Evolutionary conservation across 106 monocot species (phyloP), one percentile per base, ranked within the genome.

Genomic region (Vanilla planifolia): DNA sequence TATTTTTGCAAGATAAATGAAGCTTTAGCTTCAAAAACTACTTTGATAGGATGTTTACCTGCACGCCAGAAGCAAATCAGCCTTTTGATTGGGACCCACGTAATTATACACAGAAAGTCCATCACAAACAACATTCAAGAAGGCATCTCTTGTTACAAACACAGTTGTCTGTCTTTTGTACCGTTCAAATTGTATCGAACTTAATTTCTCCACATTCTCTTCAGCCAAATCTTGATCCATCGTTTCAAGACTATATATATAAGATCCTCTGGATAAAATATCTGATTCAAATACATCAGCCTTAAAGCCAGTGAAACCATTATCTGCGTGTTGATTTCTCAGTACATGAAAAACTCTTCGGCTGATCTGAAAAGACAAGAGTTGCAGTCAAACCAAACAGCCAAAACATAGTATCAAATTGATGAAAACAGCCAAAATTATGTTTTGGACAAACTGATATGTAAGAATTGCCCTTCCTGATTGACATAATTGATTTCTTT

Each of bases 331-430:
- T 63, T 70, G 35, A 14, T 8, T 45, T 47, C 72, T 74, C 61
- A 78, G 70, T 56, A 79, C 73, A 20, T 85, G 85, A 67, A 89
- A 94, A 2, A 94, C 94, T 55, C 85, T 85, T 62, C 77, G 71
- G 63, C 94, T 94, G 11, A 94, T 94, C 94, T 94, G 80, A 64
- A 23, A 66, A 35, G 29, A 33, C 6, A 51, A 51, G 32, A n/a
- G n/a, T n/a, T 53, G 30, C 29, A 53, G 4, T 53, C n/a, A n/a
- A n/a, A n/a, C n/a, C n/a, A n/a, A n/a, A n/a, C n/a, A n/a, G n/a
- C n/a, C n/a, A n/a, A n/a, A n/a, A n/a, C n/a, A n/a, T n/a, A n/a
- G n/a, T n/a, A n/a, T 53, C 53, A 29, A 53, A 16, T 53, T 32
- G 32, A 30, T 53, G 14, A 27, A 53, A 53, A 32, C 4, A 53